These are phyloP conservation scores for Aspergillus japonicus DNA, from an alignment of 2,329 filamentous ascomycete species.

Conservation along the genomic window DNA sequence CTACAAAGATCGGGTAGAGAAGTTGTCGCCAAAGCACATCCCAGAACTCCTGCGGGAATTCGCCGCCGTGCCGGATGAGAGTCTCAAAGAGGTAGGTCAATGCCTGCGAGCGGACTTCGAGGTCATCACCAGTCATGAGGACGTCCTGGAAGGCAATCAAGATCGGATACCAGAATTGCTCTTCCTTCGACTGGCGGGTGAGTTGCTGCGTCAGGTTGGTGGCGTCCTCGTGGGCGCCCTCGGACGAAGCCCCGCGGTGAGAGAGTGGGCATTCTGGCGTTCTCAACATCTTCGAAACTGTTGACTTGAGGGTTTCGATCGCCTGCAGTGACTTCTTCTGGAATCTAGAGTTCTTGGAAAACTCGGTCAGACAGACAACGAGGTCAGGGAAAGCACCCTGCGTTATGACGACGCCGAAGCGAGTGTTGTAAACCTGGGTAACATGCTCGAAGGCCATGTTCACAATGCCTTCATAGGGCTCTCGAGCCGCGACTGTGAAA, in stretches of 20 bases:
- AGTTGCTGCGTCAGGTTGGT: constrained; percentile 60
- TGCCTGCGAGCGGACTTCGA: constrained; percentile 85
- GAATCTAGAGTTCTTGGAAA: constrained; percentile 97
- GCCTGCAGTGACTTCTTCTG: constrained; percentile 98
- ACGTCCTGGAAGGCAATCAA: constrained; percentile 98
- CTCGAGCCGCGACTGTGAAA: constrained; percentile 90
- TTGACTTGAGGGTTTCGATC: constrained; percentile 90
- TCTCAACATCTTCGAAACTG: constrained; percentile 90
- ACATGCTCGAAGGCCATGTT: constrained; percentile 97
- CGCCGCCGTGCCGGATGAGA: constrained; percentile 81
- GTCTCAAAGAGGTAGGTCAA: constrained; percentile 97
- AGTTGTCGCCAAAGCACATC: constrained; percentile 97
- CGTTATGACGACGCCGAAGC: constrained; percentile 92
- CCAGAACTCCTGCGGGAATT: constrained; percentile 94
- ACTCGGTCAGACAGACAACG: constrained; percentile 93
- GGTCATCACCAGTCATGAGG: constrained; percentile 96
- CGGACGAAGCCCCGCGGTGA: constrained; percentile 53
- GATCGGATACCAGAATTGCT: constrained; percentile 98
- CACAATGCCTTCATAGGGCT: constrained; percentile 92
- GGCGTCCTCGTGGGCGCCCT: constrained; percentile 45
- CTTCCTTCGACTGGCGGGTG: constrained; percentile 83
- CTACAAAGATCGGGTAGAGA: constrained; percentile 97
- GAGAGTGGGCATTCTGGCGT: constrained; percentile 94
- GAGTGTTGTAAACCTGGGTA: constrained; percentile 88
- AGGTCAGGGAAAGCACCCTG: constrained; percentile 97